Evolutionary conservation across 331 rosid genomes (phyloP).

Genomic region (Spiraea crenata): DNA sequence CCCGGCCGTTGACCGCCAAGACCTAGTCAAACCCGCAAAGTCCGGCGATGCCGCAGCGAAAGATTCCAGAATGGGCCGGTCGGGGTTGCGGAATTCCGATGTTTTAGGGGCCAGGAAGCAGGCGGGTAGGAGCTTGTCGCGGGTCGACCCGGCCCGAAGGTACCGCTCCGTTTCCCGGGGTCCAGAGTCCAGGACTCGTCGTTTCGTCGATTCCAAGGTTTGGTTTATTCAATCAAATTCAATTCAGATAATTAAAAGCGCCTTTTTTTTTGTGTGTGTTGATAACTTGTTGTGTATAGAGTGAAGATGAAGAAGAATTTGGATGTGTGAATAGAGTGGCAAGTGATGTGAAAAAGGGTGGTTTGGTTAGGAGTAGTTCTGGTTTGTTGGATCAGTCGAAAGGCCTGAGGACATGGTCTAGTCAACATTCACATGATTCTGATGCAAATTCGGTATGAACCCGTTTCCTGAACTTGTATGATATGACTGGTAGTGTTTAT

Average conservation of each 20-base stretch:
- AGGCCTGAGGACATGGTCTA: conserved; percentile 53
- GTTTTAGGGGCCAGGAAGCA: conserved; percentile 27
- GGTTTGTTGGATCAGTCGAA: conserved; percentile 35
- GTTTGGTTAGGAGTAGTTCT: conserved; percentile 37
- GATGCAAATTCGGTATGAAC: conserved; percentile 44
- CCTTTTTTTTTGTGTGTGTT: background rate
- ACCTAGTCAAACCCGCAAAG: conserved; percentile 7
- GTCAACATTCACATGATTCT: conserved; percentile 48
- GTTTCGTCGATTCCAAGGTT: conserved; percentile 62
- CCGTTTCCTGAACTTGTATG: conserved; percentile 9
- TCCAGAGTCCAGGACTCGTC: conserved; percentile 45
- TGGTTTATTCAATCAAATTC: background rate
- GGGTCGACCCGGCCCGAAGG: conserved; percentile 45
- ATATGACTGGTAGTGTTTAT: background rate
- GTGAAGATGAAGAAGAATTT: conserved; percentile 65
- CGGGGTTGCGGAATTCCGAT: conserved; percentile 39
- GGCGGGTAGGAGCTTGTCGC: conserved; percentile 44
- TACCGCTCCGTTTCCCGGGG: conserved; percentile 61
- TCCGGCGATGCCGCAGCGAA: background rate
- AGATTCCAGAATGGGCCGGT: conserved; percentile 42
- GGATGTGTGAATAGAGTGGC: conserved; percentile 16
- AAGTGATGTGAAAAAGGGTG: conserved; percentile 34
- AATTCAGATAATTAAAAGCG: background rate
- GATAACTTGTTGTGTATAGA: conserved; percentile 44
- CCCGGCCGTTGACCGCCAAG: conserved; percentile 18